Percentiles rank a stretch among this genome's conserved stretches.
Conservation (phyloP, 306 rosid genomes). For the Sindora glabra region DNA sequence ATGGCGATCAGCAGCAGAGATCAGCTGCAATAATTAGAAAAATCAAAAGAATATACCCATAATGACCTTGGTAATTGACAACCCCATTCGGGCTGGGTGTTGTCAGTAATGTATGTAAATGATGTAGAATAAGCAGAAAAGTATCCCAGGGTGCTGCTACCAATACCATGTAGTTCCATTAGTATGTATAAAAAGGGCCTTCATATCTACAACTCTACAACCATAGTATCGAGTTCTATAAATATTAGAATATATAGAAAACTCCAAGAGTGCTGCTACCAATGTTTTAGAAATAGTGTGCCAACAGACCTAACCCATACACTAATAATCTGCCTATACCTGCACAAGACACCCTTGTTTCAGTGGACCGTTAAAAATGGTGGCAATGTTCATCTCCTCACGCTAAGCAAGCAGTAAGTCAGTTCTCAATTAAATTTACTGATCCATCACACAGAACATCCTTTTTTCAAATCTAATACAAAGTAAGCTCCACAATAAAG, state of each 20-base stretch:
- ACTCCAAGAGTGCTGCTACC: not conserved
- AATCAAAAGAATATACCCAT: conserved; percentile 3
- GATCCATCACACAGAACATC: not conserved
- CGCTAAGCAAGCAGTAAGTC: not conserved
- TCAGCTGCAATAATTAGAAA: conserved; percentile 48
- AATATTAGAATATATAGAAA: too few species aligned
- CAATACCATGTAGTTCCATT: too few species aligned
- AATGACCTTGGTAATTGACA: too few species aligned
- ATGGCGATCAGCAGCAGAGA: conserved; percentile 84
- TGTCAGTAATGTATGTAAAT: too few species aligned
- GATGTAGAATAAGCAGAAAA: too few species aligned
- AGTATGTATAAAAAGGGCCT: too few species aligned
- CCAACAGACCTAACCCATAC: not conserved
- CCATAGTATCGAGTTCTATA: not conserved
- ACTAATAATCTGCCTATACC: not conserved
- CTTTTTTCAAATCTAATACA: not conserved
- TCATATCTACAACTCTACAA: not conserved
- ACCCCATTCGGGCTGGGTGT: too few species aligned
- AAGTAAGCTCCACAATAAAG: not conserved
- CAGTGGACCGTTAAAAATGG: not conserved
- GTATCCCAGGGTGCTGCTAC: too few species aligned
- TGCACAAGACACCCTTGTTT: not conserved
- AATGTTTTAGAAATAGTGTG: not conserved
- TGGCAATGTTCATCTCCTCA: not conserved
- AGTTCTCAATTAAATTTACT: not conserved